These are phyloP conservation scores for Hirsutella thompsonii DNA, from an alignment of 2,329 filamentous ascomycete genomes.

Conservation along the genomic window DNA sequence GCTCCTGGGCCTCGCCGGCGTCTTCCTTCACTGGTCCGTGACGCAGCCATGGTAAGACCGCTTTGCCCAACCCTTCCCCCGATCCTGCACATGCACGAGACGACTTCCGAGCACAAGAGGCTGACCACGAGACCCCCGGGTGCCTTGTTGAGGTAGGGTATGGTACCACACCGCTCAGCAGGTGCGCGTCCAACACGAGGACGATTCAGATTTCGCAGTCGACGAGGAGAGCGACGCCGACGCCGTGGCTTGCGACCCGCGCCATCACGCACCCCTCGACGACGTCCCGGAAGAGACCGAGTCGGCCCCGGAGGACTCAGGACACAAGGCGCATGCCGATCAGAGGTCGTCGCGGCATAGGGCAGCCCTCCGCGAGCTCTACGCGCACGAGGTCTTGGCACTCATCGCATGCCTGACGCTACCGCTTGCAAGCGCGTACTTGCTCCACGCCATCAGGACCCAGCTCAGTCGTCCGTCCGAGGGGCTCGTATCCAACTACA, in stretches of 20 bases:
- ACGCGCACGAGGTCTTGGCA: slow-evolving; percentile 61
- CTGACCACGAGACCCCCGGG: too few species aligned
- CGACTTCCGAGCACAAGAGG: too few species aligned
- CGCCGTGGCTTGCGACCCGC: slow-evolving; percentile 8
- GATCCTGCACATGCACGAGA: too few species aligned
- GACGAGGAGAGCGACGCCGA: slow-evolving; percentile 33
- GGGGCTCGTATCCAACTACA: slow-evolving; percentile 82
- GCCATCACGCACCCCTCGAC: slow-evolving; percentile 17
- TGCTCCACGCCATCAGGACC: slow-evolving; percentile 68
- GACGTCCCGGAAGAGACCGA: slow-evolving; percentile 33
- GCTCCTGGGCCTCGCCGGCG: slow-evolving; percentile 62
- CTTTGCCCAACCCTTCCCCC: too few species aligned
- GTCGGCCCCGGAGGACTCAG: background rate
- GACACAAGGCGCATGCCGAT: background rate
- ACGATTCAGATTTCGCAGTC: slow-evolving; percentile 23
- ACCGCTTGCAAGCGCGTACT: slow-evolving; percentile 66
- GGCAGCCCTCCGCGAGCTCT: slow-evolving; percentile 49
- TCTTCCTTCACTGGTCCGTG: slow-evolving; percentile 89
- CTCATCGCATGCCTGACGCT: slow-evolving; percentile 67
- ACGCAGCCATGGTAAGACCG: slow-evolving; percentile 67
- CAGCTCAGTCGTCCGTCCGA: slow-evolving; percentile 76
- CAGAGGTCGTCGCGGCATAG: slow-evolving; percentile 11
- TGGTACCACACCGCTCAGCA: slow-evolving; percentile 65
- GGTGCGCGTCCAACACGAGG: slow-evolving; percentile 39
- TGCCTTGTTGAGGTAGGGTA: slow-evolving; percentile 30